Evolutionary conservation across 352 stramenopile genomes (phyloP).

Genomic region (Hyaloperonospora brassicae): DNA sequence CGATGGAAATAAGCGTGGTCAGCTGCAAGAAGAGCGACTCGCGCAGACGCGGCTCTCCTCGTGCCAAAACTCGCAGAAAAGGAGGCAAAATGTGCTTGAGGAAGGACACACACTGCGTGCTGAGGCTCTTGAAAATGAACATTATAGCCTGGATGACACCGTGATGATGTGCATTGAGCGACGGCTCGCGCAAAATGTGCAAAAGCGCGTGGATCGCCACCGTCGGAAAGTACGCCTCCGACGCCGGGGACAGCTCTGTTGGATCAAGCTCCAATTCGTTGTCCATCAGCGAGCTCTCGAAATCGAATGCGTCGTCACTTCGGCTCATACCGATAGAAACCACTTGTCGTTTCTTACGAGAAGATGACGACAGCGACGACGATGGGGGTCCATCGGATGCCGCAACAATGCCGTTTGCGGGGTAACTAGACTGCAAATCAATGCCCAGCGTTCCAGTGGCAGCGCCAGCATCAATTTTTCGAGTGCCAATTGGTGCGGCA

Average conservation of each 20-base stretch:
- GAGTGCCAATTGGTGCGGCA: constrained; percentile 76
- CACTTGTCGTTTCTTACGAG: constrained; percentile 22
- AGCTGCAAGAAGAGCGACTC: constrained; percentile 97
- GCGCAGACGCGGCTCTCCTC: constrained; percentile 86
- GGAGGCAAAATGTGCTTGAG: constrained; percentile 96
- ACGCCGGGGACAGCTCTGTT: constrained; percentile 56
- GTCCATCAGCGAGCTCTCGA: constrained; percentile 60
- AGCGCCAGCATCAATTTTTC: constrained; percentile 34
- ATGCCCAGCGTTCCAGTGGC: constrained; percentile 17
- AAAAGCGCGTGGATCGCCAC: constrained; percentile 95
- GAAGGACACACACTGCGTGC: constrained; percentile 92
- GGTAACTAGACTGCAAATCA: constrained; percentile 18
- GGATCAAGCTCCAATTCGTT: constrained; percentile 59
- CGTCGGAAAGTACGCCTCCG: constrained; percentile 95
- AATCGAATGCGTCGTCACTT: constrained; percentile 46
- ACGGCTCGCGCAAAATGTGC: constrained; percentile 93
- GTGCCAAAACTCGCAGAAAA: constrained; percentile 90
- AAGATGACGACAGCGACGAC: constrained; percentile 18
- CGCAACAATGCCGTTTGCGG: constrained; percentile 18
- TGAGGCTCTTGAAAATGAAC: constrained; percentile 98
- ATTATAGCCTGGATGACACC: constrained; percentile 97
- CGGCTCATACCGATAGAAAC: constrained; percentile 21
- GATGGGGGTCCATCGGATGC: constrained; percentile 12
- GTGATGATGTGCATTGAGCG: constrained; percentile 92
- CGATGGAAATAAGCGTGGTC: constrained; percentile 92